Base-by-base conservation (phyloP, 2,329 filamentous ascomycete species). In the Uncinocarpus reesii region DNA sequence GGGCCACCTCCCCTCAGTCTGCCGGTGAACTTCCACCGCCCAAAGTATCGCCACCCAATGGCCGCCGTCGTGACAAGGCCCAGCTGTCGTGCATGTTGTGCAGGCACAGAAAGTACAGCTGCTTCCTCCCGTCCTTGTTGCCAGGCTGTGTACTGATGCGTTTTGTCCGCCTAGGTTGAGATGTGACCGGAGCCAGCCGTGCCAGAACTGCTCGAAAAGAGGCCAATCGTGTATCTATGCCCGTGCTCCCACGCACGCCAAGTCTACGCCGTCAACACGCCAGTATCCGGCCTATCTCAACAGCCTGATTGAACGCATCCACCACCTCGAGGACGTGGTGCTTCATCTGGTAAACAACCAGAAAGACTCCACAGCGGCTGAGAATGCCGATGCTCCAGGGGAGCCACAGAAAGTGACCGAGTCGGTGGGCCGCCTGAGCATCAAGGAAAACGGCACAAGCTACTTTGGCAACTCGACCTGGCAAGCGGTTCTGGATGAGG, bases 401-500 rank as follows among this genome's bases (percentile, higher is more conserved):
- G 26, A 32, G 32, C 31, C 32, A 6, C 16, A 52, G n/a, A n/a
- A n/a, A n/a, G 21, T 49, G 5, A n/a, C 18, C 11, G 47, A 48
- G 28, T 40, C 34, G 3, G 41, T 48, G 28, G 49, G 43, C 4
- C 38, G 28, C 20, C 46, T 62, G 43, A 58, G 53, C 28, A 50
- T 61, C 37, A 47, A 53, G 47, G 51, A 57, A 21, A 55, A 55
- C 50, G 58, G 58, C 45, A 52, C 54, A 32, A 60, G 53, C 50
- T 64, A 64, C 56, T 55, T 63, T 47, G 51, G 57, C 37, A 61
- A 56, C 50, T 53, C 52, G 42, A 61, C 62, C 53, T 63, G 60
- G 61, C 56, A 56, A 24, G 57, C 60, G 11, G 56, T 64, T 51
- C 54, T 64, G 51, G 51, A 50, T 46, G 56, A 57, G 47, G 60